Evolutionary conservation across 2,329 filamentous ascomycete genomes (phyloP).

Genomic region (Apiospora pterosperma): DNA sequence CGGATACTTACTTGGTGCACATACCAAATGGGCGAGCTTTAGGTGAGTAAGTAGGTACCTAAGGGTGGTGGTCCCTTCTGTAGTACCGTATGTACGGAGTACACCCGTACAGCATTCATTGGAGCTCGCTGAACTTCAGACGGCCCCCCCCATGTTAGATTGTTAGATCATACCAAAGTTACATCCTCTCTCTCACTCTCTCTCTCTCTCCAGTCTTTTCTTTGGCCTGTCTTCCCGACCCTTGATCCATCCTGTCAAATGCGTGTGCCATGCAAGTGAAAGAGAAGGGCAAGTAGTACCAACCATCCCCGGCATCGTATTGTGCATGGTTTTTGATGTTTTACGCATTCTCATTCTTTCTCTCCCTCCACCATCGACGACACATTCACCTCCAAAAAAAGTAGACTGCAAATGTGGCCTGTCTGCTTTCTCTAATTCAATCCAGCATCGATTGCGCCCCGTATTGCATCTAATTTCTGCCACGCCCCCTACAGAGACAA

Average conservation of each 20-base stretch:
- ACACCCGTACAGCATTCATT: not conserved
- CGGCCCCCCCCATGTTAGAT: not conserved
- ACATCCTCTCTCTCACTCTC: not conserved
- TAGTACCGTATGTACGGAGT: too few species aligned
- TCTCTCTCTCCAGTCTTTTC: not conserved
- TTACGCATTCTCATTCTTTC: not conserved
- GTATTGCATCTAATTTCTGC: not conserved
- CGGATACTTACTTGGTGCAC: too few species aligned
- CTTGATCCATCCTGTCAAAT: conserved; percentile 2
- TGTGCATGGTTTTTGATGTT: conserved; percentile 1
- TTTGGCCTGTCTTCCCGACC: not conserved
- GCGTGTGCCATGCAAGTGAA: not conserved
- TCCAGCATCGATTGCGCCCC: conserved; percentile 1
- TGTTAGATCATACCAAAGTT: not conserved
- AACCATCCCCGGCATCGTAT: not conserved
- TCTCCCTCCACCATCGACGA: not conserved
- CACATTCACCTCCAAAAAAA: not conserved
- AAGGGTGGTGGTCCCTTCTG: too few species aligned
- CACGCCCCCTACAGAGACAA: not conserved
- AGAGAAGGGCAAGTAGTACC: not conserved
- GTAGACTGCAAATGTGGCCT: not conserved
- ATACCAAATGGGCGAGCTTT: too few species aligned
- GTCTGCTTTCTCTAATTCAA: not conserved
- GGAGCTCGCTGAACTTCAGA: not conserved
- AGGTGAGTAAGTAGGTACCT: too few species aligned